These are phyloP conservation scores for Phytopythium delawarense DNA, from an alignment of 352 stramenopile species.

Conservation along the genomic window DNA sequence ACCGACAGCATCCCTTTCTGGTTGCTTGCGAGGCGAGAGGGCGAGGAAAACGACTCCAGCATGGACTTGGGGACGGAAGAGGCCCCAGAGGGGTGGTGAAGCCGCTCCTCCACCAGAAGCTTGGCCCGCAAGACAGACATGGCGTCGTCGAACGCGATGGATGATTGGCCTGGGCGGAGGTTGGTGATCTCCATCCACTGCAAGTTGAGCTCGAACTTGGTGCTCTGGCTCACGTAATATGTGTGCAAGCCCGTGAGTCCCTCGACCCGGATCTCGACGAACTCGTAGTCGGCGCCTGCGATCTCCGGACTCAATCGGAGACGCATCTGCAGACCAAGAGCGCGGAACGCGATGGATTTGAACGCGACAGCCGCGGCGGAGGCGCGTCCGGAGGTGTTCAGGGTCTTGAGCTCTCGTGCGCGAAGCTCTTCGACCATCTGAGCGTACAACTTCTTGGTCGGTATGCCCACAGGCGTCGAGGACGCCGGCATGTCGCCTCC, in stretches of 20 bases:
- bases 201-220: constrained; percentile 70
- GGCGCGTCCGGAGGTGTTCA: constrained; percentile 24
- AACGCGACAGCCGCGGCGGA: constrained; percentile 26
- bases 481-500: constrained; percentile 25
- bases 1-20: constrained; percentile 76
- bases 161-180: constrained; percentile 61
- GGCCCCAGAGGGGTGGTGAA: background rate
- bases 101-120: constrained; percentile 54
- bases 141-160: constrained; percentile 69
- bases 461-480: constrained; percentile 11
- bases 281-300: constrained; percentile 56
- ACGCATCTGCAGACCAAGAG: constrained; percentile 46
- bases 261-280: constrained; percentile 65
- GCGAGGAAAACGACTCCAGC: background rate
- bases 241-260: constrained; percentile 59
- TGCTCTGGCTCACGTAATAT: constrained; percentile 67
- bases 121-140: constrained; percentile 71
- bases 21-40: constrained; percentile 15
- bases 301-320: constrained; percentile 59
- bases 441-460: constrained; percentile 54
- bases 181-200: constrained; percentile 86
- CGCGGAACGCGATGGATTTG: constrained; percentile 70
- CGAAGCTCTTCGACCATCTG: constrained; percentile 69
- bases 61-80: background rate
- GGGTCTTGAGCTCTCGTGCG: constrained; percentile 45